phyloP scores from a whole-genome alignment of 495 filamentous ascomycete species.

The Penicillium atrosanguineum region DNA sequence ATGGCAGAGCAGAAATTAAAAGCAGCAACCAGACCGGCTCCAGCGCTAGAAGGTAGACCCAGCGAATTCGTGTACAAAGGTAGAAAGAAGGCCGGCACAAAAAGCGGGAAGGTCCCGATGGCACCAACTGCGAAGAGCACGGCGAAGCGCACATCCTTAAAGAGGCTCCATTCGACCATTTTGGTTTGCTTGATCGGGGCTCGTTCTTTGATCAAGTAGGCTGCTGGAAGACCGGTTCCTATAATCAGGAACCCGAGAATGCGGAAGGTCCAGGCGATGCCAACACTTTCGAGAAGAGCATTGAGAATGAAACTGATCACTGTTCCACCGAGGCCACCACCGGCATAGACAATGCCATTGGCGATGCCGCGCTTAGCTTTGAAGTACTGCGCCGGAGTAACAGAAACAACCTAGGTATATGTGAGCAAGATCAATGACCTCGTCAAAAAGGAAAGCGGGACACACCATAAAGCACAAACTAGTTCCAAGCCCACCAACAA shows the following conservation, averaged over 20 bases:
- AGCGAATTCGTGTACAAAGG: slow-evolving; percentile 48
- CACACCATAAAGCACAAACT: slow-evolving; percentile 32
- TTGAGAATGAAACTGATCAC: slow-evolving; percentile 50
- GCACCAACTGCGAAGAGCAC: slow-evolving; percentile 53
- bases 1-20: slow-evolving; percentile 55
- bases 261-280: slow-evolving; percentile 54
- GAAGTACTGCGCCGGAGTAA: slow-evolving; percentile 55
- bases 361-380: slow-evolving; percentile 51
- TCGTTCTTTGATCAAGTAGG: slow-evolving; percentile 55
- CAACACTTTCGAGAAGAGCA: slow-evolving; percentile 42
- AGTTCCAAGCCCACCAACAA: slow-evolving; percentile 52
- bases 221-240: slow-evolving; percentile 53
- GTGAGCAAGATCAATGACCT: slow-evolving; percentile 22
- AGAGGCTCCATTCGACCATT: slow-evolving; percentile 54
- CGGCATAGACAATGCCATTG: slow-evolving; percentile 55
- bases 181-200: slow-evolving; percentile 37
- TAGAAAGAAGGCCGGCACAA: slow-evolving; percentile 60
- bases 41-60: slow-evolving; percentile 44
- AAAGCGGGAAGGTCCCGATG: slow-evolving; percentile 59
- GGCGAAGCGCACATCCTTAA: slow-evolving; percentile 48
- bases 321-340: slow-evolving; percentile 53
- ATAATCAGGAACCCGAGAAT: slow-evolving; percentile 47
- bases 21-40: slow-evolving; percentile 53
- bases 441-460: background rate
- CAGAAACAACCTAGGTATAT: slow-evolving; percentile 40